These are phyloP conservation scores for Asterophora lycoperdoides DNA, from an alignment of 768 basidiomycete species.

Conservation along the genomic window DNA sequence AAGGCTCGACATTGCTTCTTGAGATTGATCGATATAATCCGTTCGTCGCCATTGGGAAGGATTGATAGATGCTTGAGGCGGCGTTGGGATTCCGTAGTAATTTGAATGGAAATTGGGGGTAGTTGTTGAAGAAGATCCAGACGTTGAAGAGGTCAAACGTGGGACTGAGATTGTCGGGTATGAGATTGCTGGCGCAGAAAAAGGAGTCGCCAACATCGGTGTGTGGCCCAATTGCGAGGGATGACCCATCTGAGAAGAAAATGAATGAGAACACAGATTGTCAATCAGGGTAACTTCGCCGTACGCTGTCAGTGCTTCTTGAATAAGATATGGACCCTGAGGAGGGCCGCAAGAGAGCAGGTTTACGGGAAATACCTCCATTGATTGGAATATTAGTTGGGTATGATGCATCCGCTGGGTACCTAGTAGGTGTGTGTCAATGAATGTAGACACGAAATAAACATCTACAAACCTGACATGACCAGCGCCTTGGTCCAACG, in stretches of 20 bases:
- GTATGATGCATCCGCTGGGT: constrained; percentile 39
- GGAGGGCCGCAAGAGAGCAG: constrained; percentile 36
- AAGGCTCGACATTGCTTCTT: constrained; percentile 52
- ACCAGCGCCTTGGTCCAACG: constrained; percentile 37
- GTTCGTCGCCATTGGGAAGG: constrained; percentile 67
- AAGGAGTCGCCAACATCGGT: constrained; percentile 28
- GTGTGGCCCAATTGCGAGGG: constrained; percentile 14
- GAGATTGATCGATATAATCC: constrained; percentile 78
- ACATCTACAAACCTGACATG: constrained; percentile 37
- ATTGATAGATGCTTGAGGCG: constrained; percentile 84
- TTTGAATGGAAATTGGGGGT: constrained; percentile 31
- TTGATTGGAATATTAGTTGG: constrained; percentile 22
- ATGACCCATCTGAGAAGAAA: constrained; percentile 28
- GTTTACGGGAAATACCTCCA: constrained; percentile 33
- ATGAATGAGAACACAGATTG: constrained; percentile 7
- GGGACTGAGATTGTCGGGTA: constrained; percentile 45
- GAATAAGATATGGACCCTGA: constrained; percentile 43
- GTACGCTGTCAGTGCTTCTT: constrained; percentile 49
- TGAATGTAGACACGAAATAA: neutral
- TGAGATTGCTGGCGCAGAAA: constrained; percentile 25
- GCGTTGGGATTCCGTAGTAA: constrained; percentile 51
- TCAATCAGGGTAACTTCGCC: neutral
- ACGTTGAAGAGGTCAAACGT: constrained; percentile 32
- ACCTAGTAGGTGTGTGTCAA: constrained; percentile 20
- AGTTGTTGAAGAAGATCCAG: constrained; percentile 21